Conservation (phyloP, 148 eudicot species). For the Persicaria tinctoria region DNA sequence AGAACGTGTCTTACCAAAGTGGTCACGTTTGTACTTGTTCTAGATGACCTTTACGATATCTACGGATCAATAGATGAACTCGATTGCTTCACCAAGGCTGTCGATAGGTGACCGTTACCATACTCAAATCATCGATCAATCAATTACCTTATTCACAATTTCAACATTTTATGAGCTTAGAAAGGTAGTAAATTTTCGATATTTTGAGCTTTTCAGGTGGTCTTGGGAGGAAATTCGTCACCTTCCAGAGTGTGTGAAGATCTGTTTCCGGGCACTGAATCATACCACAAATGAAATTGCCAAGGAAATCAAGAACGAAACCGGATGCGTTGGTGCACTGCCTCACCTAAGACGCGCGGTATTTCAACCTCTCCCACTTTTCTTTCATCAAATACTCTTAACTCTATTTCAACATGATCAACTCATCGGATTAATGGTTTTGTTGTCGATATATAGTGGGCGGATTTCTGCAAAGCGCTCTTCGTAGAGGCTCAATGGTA, state of each 20-base stretch:
- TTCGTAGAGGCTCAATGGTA: constrained; percentile 44
- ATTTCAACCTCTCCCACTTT: neutral
- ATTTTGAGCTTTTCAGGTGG: constrained; percentile 31
- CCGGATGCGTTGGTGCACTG: constrained; percentile 21
- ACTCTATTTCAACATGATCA: neutral
- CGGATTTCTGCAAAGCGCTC: constrained; percentile 39
- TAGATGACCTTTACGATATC: constrained; percentile 50
- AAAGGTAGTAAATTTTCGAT: neutral
- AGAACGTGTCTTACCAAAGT: constrained; percentile 41
- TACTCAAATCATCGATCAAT: neutral
- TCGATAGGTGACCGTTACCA: constrained; percentile 23
- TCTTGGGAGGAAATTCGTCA: constrained; percentile 21
- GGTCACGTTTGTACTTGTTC: constrained; percentile 28
- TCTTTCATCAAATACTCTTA: neutral
- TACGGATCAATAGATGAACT: constrained; percentile 41
- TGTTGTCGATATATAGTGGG: constrained; percentile 28
- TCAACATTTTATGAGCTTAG: neutral
- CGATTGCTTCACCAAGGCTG: constrained; percentile 31
- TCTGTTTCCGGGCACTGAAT: constrained; percentile 26
- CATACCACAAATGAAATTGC: constrained; percentile 35
- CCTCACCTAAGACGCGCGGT: constrained; percentile 29
- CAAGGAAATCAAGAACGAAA: constrained; percentile 27
- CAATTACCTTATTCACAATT: too few relatives aligned
- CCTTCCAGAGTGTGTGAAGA: constrained; percentile 45
- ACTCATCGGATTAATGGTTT: neutral